Base-by-base conservation (phyloP, 805 yeast species). In the Saturnispora besseyi region DNA sequence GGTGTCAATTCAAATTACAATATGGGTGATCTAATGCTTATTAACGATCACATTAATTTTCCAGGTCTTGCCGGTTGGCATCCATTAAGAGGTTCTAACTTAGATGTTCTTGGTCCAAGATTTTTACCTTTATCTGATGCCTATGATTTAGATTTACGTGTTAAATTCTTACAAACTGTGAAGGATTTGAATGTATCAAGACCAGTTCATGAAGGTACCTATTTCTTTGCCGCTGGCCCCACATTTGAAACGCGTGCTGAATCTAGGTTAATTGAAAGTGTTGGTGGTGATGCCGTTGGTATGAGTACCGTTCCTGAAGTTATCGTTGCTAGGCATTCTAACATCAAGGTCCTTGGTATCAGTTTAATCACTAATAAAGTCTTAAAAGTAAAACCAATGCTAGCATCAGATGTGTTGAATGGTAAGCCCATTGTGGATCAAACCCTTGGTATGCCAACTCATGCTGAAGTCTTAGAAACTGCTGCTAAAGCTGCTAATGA, bases 241-340 rank as follows among this genome's bases (percentile, higher is more conserved):
- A 87, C 96, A 1, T 91, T 84, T 66, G 99, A 91, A 69, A 78
- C 87, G 3, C 75, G 96, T 59, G 96, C 97, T 0, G 99, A 91
- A 69, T 84, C 84, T n/a, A 74, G 95, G 51, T 73, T 82, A 73
- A 70, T 91, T 44, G 66, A 80, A 52, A 57, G 69, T 5, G 55
- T 84, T 29, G 98, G 98, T 9, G 96, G 87, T 46, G 98, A 91
- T 65, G 86, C 93, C 0, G 98, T 90, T 2, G 98, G 98, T 4
- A 91, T 91, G 99, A 85, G 96, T 51, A 93, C 98, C 0, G 97
- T 91, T 32, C 97, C 99, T 0, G 99, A 91, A 66, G 96, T 88
- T 2, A 79, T 88, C 53, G 84, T 88, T 18, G 98, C 96, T 2
- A 81, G 96, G 63, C 98, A 93, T 64, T 76, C 82, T 52, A 95